Base-by-base conservation (phyloP, 495 filamentous ascomycete genomes). In the Lasiosphaeriaceae sp. region DNA sequence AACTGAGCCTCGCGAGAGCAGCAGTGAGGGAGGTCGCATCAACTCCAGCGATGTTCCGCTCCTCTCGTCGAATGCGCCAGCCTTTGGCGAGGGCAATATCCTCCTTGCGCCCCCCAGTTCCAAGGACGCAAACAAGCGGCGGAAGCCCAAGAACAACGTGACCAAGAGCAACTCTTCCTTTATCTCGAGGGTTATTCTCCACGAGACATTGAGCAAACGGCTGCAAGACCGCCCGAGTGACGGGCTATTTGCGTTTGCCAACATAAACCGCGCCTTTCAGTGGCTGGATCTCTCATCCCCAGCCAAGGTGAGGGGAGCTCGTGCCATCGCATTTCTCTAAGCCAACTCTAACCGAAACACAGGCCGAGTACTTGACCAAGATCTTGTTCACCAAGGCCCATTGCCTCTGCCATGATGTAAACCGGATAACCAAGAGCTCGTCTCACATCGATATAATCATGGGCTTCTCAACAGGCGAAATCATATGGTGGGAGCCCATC, bases 401-500 rank as follows among this genome's bases (percentile, higher is more conserved):
- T 65, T 90, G 92, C 64, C 77, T 97, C 45, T 97, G 93, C 66
- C 94, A 98, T 67, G 94, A 97, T 73, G 83, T 96, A 22, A 97
- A 97, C 66, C 75, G 81, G 44, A 54, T 88, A 49, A 97, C 94
- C 24, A 96, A 92, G 69, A 86, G 81, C 44, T 54, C 80, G 11
- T 83, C 77, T 17, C 93, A 97, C 68, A 77, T 97, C 51, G 94
- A 98, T 66, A 77, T 97, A 22, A 85, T 96, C 55, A 90, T 97
- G 85, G 94, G 94, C 6, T 97, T 96, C 56, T 96, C 92, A 2
- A 92, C 90, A 0, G 91, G 90, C 22, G 94, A 98, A 66, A 94
- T 97, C 48, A 92, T 98, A 47, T 98, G 95, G 95, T 98, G 93
- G 76, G 94, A 98, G 73, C 92, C 94, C 12, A 90, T 96, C 65